Base-by-base conservation (phyloP, 2,329 filamentous ascomycete species). In the Sarocladium brachiariae region DNA sequence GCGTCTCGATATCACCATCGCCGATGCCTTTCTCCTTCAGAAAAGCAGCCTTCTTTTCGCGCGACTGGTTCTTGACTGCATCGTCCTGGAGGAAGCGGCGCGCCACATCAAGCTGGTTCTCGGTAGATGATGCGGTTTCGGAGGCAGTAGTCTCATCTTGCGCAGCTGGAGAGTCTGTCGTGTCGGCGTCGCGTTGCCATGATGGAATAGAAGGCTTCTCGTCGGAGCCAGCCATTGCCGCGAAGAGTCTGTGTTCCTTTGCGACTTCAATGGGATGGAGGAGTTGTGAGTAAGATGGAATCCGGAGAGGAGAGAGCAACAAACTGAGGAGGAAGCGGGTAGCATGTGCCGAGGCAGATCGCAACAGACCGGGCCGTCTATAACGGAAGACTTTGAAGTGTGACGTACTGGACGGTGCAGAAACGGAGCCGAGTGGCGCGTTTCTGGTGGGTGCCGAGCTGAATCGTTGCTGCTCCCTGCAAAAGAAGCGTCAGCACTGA, bases 21-120 rank as follows among this genome's bases (percentile, higher is more conserved):
- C 69, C 70, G 7, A 96, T 70, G 3, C 88, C 88, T 65, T 96
- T 96, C 48, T 80, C 80, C 60, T 83, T 77, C 1, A 96, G 70
- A 58, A 96, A 96, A 7, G 79, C 77, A 18, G 78, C 72, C 70
- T 95, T 95, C 66, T 82, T 84, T 51, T 88, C 84, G 39, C 76
- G 74, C 0, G 85, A 74, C 30, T 85, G 81, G 65, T 84, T 71
- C 52, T 78, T 81, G 52, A 96, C 87, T 18, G 76, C 74, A 7
- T 87, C 81, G 53, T 95, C 85, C 48, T 87, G 73, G 3, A 96
- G 76, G 62, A 96, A 96, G 50, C 75, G 79, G 38, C 78, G 76
- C 24, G 90, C 89, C 61, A 89, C 81, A 14, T 89, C 81, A 31
- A 72, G 58, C 30, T 60, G 58, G 46, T 65, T 59, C 35, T 66